Conservation (phyloP, 208 protist species). For the Crithidia bombi region DNA sequence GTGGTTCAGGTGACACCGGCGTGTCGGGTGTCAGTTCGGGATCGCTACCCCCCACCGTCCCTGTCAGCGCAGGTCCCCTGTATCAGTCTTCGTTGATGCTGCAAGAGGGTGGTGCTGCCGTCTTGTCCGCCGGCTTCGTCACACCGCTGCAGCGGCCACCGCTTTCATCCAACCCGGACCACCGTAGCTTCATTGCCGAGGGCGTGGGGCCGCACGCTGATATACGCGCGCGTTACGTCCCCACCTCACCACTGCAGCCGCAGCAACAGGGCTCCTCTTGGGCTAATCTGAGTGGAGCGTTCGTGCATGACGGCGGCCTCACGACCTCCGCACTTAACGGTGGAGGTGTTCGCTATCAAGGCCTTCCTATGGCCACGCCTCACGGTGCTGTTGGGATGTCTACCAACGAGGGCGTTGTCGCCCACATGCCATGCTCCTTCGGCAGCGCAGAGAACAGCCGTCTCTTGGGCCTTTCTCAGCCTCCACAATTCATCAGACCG, state of each 20-base stretch:
- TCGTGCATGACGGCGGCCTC: not conserved
- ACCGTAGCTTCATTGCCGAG: not conserved
- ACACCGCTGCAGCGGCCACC: conserved; percentile 22
- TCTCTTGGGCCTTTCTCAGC: not conserved
- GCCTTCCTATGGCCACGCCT: too few relatives aligned
- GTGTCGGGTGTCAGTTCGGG: too few relatives aligned
- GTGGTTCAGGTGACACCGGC: too few relatives aligned
- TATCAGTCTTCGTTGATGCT: not conserved
- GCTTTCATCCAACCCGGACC: not conserved
- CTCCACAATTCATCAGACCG: not conserved
- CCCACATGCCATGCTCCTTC: not conserved
- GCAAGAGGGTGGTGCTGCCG: not conserved
- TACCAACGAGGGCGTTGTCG: not conserved
- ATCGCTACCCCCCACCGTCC: not conserved
- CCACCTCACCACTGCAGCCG: not conserved
- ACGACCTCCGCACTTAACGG: not conserved
- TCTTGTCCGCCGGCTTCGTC: not conserved
- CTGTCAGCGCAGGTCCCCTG: not conserved
- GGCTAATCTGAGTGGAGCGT: not conserved
- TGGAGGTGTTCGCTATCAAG: too few relatives aligned
- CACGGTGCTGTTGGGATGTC: not conserved
- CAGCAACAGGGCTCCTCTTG: not conserved
- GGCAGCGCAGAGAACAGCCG: not conserved
- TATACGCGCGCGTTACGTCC: conserved; percentile 1
- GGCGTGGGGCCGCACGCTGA: not conserved